A percentile compares a stretch with the other conserved stretches of the same genome.
Evolutionary conservation across 2,329 filamentous ascomycete species (phyloP).

Genomic region (Nigrospora osmanthi): DNA sequence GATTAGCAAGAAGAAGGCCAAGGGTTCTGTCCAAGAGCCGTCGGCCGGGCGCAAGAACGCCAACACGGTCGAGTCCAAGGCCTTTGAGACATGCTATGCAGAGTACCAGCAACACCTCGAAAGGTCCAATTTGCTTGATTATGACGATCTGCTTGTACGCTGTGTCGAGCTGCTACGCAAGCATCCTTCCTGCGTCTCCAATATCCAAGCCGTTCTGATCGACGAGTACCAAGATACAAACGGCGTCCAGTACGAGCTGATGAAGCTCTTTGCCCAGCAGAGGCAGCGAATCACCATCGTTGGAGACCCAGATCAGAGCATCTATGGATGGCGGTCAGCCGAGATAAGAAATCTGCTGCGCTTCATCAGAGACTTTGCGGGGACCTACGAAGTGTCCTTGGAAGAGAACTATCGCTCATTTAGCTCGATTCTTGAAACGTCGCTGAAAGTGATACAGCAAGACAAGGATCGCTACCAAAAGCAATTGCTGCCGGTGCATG

Average conservation of each 20-base stretch:
- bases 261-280: slow-evolving; percentile 74
- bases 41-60: slow-evolving; percentile 34
- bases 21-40: slow-evolving; percentile 33
- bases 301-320: slow-evolving; percentile 94
- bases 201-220: slow-evolving; percentile 85
- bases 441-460: slow-evolving; percentile 83
- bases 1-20: slow-evolving; percentile 64
- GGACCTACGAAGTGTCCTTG: slow-evolving; percentile 74
- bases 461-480: slow-evolving; percentile 77
- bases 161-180: slow-evolving; percentile 71
- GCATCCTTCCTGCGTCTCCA: slow-evolving; percentile 75
- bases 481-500: slow-evolving; percentile 70
- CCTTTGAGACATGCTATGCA: slow-evolving; percentile 56
- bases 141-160: slow-evolving; percentile 81
- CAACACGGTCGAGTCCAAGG: slow-evolving; percentile 40
- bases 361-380: slow-evolving; percentile 67
- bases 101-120: slow-evolving; percentile 74
- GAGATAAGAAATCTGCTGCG: slow-evolving; percentile 82
- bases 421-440: slow-evolving; percentile 70
- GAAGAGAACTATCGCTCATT: slow-evolving; percentile 95
- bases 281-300: slow-evolving; percentile 82
- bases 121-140: slow-evolving; percentile 79
- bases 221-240: slow-evolving; percentile 99
- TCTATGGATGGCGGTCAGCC: slow-evolving; percentile 91
- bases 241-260: slow-evolving; percentile 86